A percentile compares a stretch with the other conserved stretches of the same genome.
Evolutionary conservation across 2,329 filamentous ascomycete species (phyloP).

Genomic region (Pseudogymnoascus sp.): DNA sequence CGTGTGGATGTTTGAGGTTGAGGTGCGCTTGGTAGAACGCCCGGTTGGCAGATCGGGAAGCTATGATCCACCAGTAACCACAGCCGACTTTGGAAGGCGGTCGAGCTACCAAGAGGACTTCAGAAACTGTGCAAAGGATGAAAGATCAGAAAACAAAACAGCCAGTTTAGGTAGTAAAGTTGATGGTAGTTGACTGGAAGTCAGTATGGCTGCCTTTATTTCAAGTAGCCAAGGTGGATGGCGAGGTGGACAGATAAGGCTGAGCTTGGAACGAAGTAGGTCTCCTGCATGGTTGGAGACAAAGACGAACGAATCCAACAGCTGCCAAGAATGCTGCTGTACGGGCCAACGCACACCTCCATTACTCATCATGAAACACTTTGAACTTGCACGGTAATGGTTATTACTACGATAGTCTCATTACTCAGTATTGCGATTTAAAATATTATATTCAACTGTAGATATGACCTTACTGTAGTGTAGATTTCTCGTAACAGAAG

Average conservation of each 20-base stretch:
- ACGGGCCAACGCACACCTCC: not conserved
- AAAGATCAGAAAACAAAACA: not conserved
- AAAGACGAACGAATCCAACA: not conserved
- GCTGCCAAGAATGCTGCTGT: not conserved
- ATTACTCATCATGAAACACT: slow-evolving; percentile 4
- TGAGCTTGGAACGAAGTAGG: not conserved
- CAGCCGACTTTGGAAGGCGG: not conserved
- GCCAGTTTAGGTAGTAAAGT: not conserved
- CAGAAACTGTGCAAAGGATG: not conserved
- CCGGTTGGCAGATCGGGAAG: not conserved
- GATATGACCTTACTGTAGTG: not conserved
- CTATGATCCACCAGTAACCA: slow-evolving; percentile 6
- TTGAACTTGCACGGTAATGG: not conserved
- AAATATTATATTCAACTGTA: not conserved
- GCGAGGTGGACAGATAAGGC: not conserved
- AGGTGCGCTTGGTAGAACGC: not conserved
- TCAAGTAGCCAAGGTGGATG: not conserved
- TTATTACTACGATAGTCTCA: too few species aligned
- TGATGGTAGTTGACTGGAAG: not conserved
- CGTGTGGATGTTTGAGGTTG: not conserved
- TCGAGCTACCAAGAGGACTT: not conserved
- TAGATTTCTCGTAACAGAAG: not conserved
- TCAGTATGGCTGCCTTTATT: slow-evolving; percentile 1
- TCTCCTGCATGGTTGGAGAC: slow-evolving; percentile 2
- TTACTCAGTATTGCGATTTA: not conserved